Base-by-base conservation (phyloP, 108 stramenopile species). In the Nitzschia sp. region DNA sequence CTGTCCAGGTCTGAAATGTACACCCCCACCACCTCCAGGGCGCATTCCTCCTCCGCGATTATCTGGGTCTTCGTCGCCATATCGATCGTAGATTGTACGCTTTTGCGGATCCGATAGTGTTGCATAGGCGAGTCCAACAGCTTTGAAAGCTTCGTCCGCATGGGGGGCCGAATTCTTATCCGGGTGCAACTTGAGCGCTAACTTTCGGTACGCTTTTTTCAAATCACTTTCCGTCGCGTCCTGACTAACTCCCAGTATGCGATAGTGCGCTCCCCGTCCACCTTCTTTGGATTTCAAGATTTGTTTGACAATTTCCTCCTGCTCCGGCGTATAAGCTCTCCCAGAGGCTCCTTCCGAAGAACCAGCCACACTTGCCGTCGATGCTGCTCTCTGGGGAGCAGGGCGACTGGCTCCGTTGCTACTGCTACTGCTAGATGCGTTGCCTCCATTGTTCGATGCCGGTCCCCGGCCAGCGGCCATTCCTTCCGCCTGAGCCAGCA, bases 61-160 rank as follows among this genome's bases (percentile, higher is more conserved):
- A 78, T 96, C 92, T 5, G 95, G 92, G 81, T 96, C 95, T 75
- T 91, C 92, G 9, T 97, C 93, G 26, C 94, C 96, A 35, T 78
- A 94, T 45, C 74, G 71, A 78, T 97, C 97, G 68, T 97, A 97
- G 46, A 93, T 90, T 13, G 80, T 68, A 62, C 94, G 75, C 56
- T 96, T 96, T 70, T 93, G 81, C n/a, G 74, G 30, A 77, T 98
- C 96, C 19, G 83, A 82, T 36, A 98, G 64, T 6, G 93, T 94
- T 1, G 81, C 92, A 65, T 96, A 97, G 2, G 96, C 98, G 27
- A 95, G 62, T 26, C 88, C 95, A 28, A 96, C 86, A 18, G 86
- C 93, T 74, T 97, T 97, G 87, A 99, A 99, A 15, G 96, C 96
- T 70, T 97, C 94, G 63, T 95, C 96, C 0, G 97, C 92, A 62